Conservation (phyloP, 306 rosid species). For the Castanea crenata region DNA sequence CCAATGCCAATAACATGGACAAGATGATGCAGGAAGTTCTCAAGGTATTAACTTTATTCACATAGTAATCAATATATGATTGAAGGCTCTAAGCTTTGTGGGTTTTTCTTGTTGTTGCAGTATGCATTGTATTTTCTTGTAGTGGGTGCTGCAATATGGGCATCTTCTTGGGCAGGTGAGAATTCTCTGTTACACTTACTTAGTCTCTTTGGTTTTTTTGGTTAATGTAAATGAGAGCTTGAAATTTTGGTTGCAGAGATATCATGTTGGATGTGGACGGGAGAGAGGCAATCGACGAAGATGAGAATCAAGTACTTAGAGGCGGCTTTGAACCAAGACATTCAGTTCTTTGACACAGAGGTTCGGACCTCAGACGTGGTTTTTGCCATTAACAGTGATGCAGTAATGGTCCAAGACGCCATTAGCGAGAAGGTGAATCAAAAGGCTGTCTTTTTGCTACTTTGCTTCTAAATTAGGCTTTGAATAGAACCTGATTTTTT, state of each 20-base stretch:
- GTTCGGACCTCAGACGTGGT: conserved; percentile 96
- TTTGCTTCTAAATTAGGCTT: background rate
- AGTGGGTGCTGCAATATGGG: conserved; percentile 99
- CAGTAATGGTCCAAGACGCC: conserved; percentile 98
- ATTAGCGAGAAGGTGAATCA: conserved; percentile 89
- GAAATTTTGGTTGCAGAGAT: conserved; percentile 60
- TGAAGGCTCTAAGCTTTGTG: conserved; percentile 5
- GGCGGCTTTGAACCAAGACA: conserved; percentile 88
- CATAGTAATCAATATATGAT: conserved; percentile 1
- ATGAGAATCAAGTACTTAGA: conserved; percentile 94
- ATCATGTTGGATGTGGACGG: conserved; percentile 99
- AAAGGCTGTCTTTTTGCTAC: background rate
- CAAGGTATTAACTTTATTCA: conserved; percentile 47
- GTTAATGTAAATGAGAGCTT: conserved; percentile 6
- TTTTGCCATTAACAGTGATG: conserved; percentile 83
- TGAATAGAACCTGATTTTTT: conserved; percentile 10
- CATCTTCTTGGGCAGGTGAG: conserved; percentile 97
- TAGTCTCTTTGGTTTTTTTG: background rate
- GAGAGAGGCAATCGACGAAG: conserved; percentile 91
- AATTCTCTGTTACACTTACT: background rate
- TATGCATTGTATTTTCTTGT: conserved; percentile 94
- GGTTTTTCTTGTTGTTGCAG: conserved; percentile 38
- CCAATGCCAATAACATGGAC: conserved; percentile 74
- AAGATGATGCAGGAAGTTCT: conserved; percentile 91
- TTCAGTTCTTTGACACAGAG: conserved; percentile 83